A percentile compares a stretch with the other conserved stretches of the same genome.
phyloP scores from a whole-genome alignment of 2,329 filamentous ascomycete species.

The Aaosphaeria arxii region DNA sequence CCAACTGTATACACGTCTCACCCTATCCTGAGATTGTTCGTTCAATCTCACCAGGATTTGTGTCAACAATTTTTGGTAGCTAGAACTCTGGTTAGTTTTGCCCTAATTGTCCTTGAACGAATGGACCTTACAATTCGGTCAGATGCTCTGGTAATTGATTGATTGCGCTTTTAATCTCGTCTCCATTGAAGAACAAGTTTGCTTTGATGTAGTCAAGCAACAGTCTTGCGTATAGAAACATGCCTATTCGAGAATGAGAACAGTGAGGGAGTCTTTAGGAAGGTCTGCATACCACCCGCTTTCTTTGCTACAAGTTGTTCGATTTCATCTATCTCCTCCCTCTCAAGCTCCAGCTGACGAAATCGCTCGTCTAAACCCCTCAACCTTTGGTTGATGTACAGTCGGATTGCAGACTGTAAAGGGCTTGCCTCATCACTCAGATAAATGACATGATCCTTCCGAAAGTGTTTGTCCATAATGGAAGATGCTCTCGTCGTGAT shows the following conservation, averaged over 20 bases:
- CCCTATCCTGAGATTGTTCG: constrained; percentile 1
- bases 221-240: constrained; percentile 13
- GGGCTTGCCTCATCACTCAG: constrained; percentile 3
- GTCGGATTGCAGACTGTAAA: too few relatives aligned
- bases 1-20: constrained; percentile 10
- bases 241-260: neutral
- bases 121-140: neutral
- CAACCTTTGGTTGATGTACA: too few relatives aligned
- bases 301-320: constrained; percentile 3
- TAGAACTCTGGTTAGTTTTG: too few relatives aligned
- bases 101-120: too few relatives aligned
- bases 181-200: constrained; percentile 7
- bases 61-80: neutral
- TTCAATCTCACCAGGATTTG: too few relatives aligned
- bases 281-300: neutral
- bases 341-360: too few relatives aligned
- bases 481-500: constrained; percentile 3
- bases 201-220: constrained; percentile 8
- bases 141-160: constrained; percentile 1
- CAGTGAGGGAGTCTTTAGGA: too few relatives aligned
- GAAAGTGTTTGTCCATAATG: neutral
- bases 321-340: constrained; percentile 3
- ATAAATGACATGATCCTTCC: constrained; percentile 3
- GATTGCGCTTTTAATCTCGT: constrained; percentile 7
- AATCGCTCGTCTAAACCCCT: too few relatives aligned